phyloP scores from a whole-genome alignment of 805 yeast genomes.

The Zygoascus biomembranicola region DNA sequence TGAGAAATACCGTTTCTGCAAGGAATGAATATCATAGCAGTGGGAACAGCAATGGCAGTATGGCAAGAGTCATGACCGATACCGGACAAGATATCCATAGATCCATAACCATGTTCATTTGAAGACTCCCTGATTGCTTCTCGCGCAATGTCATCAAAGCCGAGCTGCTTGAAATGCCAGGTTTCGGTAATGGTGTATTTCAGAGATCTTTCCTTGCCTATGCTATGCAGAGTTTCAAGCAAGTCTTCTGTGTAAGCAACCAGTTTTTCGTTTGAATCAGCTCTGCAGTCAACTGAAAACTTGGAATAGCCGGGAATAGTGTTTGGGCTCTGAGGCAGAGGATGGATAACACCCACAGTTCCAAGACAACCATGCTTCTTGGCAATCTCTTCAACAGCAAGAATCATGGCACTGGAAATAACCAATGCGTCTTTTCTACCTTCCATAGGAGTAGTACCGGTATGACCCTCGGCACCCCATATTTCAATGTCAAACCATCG shows the following conservation, averaged over 20 bases:
- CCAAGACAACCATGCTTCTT: conserved; percentile 43
- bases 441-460: conserved; percentile 64
- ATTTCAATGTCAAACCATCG: conserved; percentile 53
- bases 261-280: conserved; percentile 39
- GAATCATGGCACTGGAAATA: conserved; percentile 50
- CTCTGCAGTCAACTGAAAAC: conserved; percentile 56
- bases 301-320: conserved; percentile 57
- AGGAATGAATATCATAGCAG: conserved; percentile 70
- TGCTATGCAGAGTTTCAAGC: conserved; percentile 25
- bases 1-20: conserved; percentile 59
- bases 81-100: conserved; percentile 36
- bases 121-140: conserved; percentile 48
- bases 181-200: conserved; percentile 34
- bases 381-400: conserved; percentile 49
- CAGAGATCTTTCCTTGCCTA: conserved; percentile 23
- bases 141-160: conserved; percentile 46
- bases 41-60: conserved; percentile 49
- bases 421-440: conserved; percentile 55
- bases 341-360: conserved; percentile 49
- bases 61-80: conserved; percentile 71
- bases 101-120: conserved; percentile 10
- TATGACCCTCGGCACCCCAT: conserved; percentile 58
- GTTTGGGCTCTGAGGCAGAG: conserved; percentile 55
- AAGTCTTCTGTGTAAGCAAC: conserved; percentile 33
- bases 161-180: conserved; percentile 47